Conservation (phyloP, 441 rosid species). For the Arabidopsis lyrata region DNA sequence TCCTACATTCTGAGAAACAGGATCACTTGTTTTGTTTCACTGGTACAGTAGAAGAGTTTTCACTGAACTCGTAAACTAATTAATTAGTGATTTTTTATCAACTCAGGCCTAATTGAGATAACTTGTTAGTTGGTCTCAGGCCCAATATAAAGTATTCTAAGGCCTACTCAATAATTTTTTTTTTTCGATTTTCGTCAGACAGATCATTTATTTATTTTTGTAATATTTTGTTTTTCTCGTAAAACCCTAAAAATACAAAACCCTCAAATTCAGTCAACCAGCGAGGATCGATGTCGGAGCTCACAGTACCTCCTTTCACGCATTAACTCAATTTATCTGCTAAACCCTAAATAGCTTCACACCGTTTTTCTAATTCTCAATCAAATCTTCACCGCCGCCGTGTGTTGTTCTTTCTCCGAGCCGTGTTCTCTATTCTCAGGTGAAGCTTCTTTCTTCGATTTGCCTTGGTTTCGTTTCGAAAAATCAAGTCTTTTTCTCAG, state of each 20-base stretch:
- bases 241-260: conserved; percentile 39
- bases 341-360: conserved; percentile 28
- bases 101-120: neutral
- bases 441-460: conserved; percentile 24
- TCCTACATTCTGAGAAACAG: neutral
- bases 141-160: conserved; percentile 3
- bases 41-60: neutral
- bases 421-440: conserved; percentile 28
- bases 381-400: conserved; percentile 32
- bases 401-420: neutral
- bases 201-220: neutral
- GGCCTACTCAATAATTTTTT: conserved; percentile 26
- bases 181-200: neutral
- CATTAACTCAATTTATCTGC: conserved; percentile 10
- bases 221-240: neutral
- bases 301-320: neutral
- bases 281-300: conserved; percentile 31
- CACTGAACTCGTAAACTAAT: neutral
- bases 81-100: neutral
- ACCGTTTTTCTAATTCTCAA: neutral
- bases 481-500: neutral
- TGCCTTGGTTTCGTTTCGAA: conserved; percentile 14
- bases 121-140: neutral
- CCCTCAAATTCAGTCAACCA: conserved; percentile 3
- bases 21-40: neutral